These are phyloP conservation scores for Leccinum truebloodii DNA, from an alignment of 768 basidiomycete species.

Conservation along the genomic window DNA sequence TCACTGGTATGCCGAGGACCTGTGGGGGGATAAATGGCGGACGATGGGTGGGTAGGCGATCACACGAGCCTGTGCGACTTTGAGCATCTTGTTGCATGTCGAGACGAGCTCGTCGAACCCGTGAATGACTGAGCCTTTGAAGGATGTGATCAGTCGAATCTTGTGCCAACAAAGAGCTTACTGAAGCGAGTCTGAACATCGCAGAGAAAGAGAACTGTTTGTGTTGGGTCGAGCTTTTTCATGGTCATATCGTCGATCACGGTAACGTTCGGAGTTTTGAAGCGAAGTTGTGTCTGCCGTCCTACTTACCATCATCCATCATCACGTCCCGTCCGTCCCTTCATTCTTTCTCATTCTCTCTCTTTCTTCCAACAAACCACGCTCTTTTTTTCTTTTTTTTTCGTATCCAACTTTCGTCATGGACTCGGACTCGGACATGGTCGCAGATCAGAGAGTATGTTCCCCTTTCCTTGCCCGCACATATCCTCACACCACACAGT, in stretches of 20 bases:
- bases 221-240: constrained; percentile 34
- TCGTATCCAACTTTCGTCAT: constrained; percentile 27
- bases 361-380: constrained; percentile 33
- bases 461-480: not conserved
- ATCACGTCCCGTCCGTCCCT: not conserved
- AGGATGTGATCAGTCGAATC: constrained; percentile 7
- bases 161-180: constrained; percentile 33
- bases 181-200: constrained; percentile 81
- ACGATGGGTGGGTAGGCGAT: not conserved
- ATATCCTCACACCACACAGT: constrained; percentile 40
- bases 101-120: constrained; percentile 69
- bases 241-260: constrained; percentile 24
- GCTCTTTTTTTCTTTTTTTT: constrained; percentile 14
- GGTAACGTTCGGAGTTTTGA: constrained; percentile 27
- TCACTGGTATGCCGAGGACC: constrained; percentile 66
- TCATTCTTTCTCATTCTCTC: not conserved
- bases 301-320: not conserved
- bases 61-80: constrained; percentile 60
- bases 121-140: constrained; percentile 54
- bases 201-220: constrained; percentile 72
- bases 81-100: constrained; percentile 76
- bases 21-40: constrained; percentile 24
- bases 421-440: constrained; percentile 36
- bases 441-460: constrained; percentile 46
- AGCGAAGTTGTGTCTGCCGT: not conserved